Base-by-base conservation (phyloP, 768 basidiomycete species). In the Hirschioporus abietinus region DNA sequence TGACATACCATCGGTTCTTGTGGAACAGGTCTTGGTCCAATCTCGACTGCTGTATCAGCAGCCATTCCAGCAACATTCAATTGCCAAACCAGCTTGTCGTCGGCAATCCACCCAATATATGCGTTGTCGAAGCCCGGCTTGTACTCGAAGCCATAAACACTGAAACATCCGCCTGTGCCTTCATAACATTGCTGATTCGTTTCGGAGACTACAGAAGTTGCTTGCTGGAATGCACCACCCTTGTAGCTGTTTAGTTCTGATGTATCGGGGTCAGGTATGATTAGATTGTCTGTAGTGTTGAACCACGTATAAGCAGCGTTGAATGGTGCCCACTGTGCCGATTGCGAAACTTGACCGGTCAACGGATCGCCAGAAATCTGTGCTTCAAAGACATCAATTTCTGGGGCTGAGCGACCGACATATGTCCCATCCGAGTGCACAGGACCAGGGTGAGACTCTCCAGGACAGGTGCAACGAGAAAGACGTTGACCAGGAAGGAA, bases 331-430 rank as follows among this genome's bases (percentile, higher is more conserved):
- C 88, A 91, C 73, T 96, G 94, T 7, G 84, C 88, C 60, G 91
- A 93, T 75, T 94, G 92, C 7, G 93, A 95, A 20, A 95, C 92
- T 70, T 86, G 80, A 8, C 86, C 87, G 12, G 69, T 73, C 61
- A 70, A 71, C 59, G 65, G 75, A 1, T 68, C 60, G 18, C 76
- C 71, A 60, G 68, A 70, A 66, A 77, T 74, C 73, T 88, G 87
- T 7, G 94, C 90, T 79, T 96, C 95, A 73, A 96, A 88, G 30
- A 95, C 81, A 80, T 96, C 95, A 58, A 96, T 95, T 76, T 96
- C 95, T 1, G 94, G 94, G 4, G 94, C 91, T 30, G 89, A 75
- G 63, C 95, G 86, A 12, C 93, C 95, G 25, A 90, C 86, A 72
- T 86, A 95, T 1, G 88, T 82, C 34, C 94, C 94, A 70, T 96